phyloP scores from a whole-genome alignment of 306 rosid genomes.

The Fagus crenata region DNA sequence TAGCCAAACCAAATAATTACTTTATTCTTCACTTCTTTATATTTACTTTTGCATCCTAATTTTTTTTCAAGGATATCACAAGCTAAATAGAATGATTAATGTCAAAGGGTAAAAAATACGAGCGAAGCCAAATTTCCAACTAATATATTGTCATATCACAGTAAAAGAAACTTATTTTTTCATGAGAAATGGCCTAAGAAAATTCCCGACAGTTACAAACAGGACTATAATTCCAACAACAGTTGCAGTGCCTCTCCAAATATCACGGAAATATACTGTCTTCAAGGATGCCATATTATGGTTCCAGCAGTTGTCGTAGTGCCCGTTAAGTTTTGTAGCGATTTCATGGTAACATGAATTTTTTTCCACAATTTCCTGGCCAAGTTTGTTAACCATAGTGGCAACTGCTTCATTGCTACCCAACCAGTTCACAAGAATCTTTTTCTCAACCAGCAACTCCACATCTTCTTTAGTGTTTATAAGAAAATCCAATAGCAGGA shows the following conservation, averaged over 20 bases:
- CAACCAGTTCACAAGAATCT: constrained; percentile 10
- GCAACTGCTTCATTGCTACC: constrained; percentile 34
- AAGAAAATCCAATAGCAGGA: constrained; percentile 23
- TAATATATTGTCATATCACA: too few species aligned
- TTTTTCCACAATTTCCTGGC: constrained; percentile 14
- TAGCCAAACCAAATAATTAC: too few species aligned
- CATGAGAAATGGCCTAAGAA: too few species aligned
- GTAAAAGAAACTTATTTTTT: too few species aligned
- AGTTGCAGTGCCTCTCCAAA: constrained; percentile 65
- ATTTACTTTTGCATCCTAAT: too few species aligned
- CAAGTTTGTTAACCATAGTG: constrained; percentile 11
- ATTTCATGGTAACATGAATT: constrained; percentile 15
- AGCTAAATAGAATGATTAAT: too few species aligned
- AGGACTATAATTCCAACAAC: constrained; percentile 47
- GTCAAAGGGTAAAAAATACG: too few species aligned
- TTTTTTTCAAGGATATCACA: too few species aligned
- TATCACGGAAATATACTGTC: constrained; percentile 55
- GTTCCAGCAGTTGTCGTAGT: constrained; percentile 46
- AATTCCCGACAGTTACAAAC: constrained; percentile 28
- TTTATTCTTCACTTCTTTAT: too few species aligned
- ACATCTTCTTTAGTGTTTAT: constrained; percentile 31
- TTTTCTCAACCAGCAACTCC: constrained; percentile 22
- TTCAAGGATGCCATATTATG: constrained; percentile 41
- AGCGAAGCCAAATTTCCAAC: too few species aligned
- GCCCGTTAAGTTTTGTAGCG: constrained; percentile 23